Evolutionary conservation across 108 stramenopile species (phyloP).

Genomic region (Pinguiococcus pyrenoidosus): DNA sequence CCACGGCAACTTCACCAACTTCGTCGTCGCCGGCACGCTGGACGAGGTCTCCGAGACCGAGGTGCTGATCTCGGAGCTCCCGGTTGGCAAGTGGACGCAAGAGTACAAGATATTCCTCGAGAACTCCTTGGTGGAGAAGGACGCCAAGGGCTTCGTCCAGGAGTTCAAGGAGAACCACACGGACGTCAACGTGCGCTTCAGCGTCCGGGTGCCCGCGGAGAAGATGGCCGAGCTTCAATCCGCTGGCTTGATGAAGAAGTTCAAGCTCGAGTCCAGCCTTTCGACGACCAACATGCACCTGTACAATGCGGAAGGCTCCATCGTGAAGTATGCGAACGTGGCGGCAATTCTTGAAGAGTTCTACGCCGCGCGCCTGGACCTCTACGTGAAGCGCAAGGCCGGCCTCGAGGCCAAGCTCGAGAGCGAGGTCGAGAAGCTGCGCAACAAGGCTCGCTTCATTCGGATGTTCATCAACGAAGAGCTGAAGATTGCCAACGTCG

Average conservation of each 20-base stretch:
- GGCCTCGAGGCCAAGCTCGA: conserved; percentile 17
- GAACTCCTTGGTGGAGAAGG: conserved; percentile 19
- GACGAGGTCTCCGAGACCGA: conserved; percentile 48
- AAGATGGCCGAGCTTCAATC: conserved; percentile 63
- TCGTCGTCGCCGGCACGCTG: conserved; percentile 4
- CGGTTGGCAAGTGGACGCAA: conserved; percentile 90
- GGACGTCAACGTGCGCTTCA: conserved; percentile 86
- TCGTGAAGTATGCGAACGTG: conserved; percentile 60
- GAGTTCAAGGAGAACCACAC: conserved; percentile 97
- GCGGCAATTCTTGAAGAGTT: conserved; percentile 72
- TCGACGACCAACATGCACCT: conserved; percentile 85
- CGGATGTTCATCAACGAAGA: conserved; percentile 77
- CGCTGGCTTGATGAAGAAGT: conserved; percentile 73
- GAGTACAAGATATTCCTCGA: conserved; percentile 75
- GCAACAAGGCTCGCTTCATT: conserved; percentile 91
- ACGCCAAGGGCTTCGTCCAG: conserved; percentile 44
- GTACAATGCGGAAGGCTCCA: conserved; percentile 65
- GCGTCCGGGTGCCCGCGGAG: conserved; percentile 49
- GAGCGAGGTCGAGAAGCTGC: conserved; percentile 55
- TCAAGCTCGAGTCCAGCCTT: conserved; percentile 73
- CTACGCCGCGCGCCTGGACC: conserved; percentile 61
- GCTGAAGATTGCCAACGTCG: conserved; percentile 78
- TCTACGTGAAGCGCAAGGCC: conserved; percentile 76
- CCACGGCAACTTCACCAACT: background rate
- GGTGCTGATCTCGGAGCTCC: conserved; percentile 78